A percentile compares a stretch with the other conserved stretches of the same genome.
These are phyloP conservation scores for Diversispora epigaea DNA, from an alignment of 192 early-diverging fungal genomes.

Conservation along the genomic window DNA sequence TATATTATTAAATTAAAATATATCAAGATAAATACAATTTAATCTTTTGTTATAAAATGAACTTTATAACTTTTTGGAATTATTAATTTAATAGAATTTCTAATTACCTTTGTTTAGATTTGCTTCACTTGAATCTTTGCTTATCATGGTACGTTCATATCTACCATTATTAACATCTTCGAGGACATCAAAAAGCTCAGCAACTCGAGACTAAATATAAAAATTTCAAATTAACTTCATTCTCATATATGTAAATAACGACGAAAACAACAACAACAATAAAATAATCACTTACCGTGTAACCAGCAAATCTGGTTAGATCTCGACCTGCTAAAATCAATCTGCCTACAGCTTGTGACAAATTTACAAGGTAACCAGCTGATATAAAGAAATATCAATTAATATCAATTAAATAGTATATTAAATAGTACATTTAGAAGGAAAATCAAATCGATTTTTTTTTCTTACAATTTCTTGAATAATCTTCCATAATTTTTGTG, in stretches of 20 bases:
- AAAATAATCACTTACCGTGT: conserved; percentile 42
- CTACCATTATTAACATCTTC: conserved; percentile 55
- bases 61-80: too few species aligned
- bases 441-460: background rate
- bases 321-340: conserved; percentile 65
- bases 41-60: too few species aligned
- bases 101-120: conserved; percentile 38
- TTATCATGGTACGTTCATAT: conserved; percentile 56
- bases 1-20: too few species aligned
- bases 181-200: conserved; percentile 59
- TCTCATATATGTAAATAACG: background rate
- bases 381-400: background rate
- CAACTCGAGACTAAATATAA: conserved; percentile 47
- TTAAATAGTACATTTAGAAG: background rate
- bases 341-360: conserved; percentile 63
- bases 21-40: too few species aligned
- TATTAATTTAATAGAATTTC: too few species aligned
- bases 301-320: conserved; percentile 62
- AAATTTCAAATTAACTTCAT: background rate
- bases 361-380: conserved; percentile 63
- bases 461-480: conserved; percentile 59
- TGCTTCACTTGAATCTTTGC: conserved; percentile 38
- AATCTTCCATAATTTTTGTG: conserved; percentile 61
- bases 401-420: background rate
- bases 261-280: background rate